These are phyloP conservation scores for Emydomyces testavorans DNA, from an alignment of 2,329 filamentous ascomycete species.

Conservation along the genomic window DNA sequence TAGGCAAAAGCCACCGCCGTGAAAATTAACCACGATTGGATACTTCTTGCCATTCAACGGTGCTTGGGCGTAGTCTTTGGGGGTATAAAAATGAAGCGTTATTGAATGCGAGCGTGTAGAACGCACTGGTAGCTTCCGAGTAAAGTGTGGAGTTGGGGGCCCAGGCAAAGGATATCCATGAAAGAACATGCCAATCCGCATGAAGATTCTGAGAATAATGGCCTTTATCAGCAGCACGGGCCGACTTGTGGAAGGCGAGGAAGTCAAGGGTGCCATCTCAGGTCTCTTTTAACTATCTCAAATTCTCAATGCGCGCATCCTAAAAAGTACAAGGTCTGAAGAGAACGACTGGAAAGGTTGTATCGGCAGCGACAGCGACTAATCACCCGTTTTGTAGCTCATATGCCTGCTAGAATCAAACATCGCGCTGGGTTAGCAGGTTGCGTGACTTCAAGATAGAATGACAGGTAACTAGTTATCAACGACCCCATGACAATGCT, in stretches of 20 bases:
- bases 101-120: constrained; percentile 30
- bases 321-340: not conserved
- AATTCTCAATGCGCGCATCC: not conserved
- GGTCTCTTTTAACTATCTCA: not conserved
- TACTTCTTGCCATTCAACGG: constrained; percentile 36
- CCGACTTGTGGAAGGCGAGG: not conserved
- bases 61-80: constrained; percentile 30
- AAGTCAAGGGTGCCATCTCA: not conserved
- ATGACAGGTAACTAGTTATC: not conserved
- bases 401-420: not conserved
- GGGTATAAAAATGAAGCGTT: constrained; percentile 50
- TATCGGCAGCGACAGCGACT: not conserved
- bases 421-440: not conserved
- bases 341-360: not conserved
- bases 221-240: constrained; percentile 44
- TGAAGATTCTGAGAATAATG: constrained; percentile 54
- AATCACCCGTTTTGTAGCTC: not conserved
- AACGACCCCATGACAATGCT: not conserved
- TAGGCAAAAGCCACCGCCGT: constrained; percentile 53
- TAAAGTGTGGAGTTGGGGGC: constrained; percentile 51
- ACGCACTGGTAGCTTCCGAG: constrained; percentile 40
- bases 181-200: constrained; percentile 57
- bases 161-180: constrained; percentile 51
- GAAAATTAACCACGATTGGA: constrained; percentile 52
- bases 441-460: not conserved